Evolutionary conservation across 1,139 yeast species (phyloP), one percentile per base, ranked within the genome.

Genomic region (Yamadazyma mexicana): DNA sequence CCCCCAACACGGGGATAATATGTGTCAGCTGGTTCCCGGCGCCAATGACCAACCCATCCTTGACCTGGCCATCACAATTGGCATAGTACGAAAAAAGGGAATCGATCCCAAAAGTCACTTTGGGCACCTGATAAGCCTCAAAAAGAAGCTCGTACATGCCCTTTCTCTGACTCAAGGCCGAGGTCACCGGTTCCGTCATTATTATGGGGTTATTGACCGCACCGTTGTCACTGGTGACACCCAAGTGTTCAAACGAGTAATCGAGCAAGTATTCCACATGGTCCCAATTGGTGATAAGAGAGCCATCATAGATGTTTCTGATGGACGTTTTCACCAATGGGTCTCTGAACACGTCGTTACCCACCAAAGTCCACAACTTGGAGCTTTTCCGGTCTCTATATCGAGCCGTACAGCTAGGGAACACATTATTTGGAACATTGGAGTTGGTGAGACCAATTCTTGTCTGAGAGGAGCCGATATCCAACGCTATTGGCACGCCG

Each of bases 201-300:
- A 91, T 73, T 1, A 92, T 60, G 1, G 98, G 98, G 51, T 87
- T 88, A 39, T 82, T 77, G 9, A 89, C 79, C 1, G 69, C 54
- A 0, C 82, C 81, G 30, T 63, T 55, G 23, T 55, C 49, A 11
- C 87, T 74, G 15, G 63, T 57, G 2, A 87, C 95, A 4, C 89
- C 83, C 38, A 92, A 56, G 58, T 87, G 95, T 43, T 81, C 77
- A 57, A 92, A 84, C 0, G 92, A 72, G 56, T 89, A 92, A 58
- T 92, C 98, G 40, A 94, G 60, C 40, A 92, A 77, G 40, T 73
- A 76, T 58, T 94, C 98, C 7, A 85, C 76, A 42, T 83, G 79
- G 44, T 94, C 98, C 98, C 98, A 94, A 59, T 91, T 92, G 22
- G 95, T 82, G 27, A 92, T 69, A 50, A 88, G 65, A 3, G 88